Conservation (phyloP, 257 asterid genomes). For the Coffea eugenioides region DNA sequence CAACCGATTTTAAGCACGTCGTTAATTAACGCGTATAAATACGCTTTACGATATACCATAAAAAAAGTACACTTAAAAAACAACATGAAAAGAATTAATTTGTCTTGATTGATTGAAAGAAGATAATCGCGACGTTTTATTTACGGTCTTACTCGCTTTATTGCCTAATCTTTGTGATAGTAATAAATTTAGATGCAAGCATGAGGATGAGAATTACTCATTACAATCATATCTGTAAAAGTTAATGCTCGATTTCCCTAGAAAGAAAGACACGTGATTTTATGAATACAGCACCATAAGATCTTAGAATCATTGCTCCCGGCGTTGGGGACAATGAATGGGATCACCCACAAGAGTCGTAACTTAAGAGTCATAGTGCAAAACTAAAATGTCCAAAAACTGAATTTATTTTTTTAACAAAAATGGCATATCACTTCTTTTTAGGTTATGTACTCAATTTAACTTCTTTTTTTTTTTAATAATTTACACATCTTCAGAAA, state of each 20-base stretch:
- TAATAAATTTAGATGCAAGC: background rate
- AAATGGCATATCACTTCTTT: background rate
- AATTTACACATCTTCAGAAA: conserved; percentile 47
- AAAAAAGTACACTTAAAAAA: background rate
- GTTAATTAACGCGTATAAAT: background rate
- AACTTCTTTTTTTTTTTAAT: background rate
- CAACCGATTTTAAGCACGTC: background rate
- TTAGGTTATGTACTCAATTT: background rate
- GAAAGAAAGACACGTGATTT: conserved; percentile 23
- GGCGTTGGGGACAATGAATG: background rate
- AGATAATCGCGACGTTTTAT: background rate
- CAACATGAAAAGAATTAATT: too few species aligned
- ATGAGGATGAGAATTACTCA: background rate
- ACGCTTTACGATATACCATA: background rate
- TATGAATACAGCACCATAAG: conserved; percentile 17
- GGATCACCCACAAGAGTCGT: background rate
- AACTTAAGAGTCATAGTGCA: background rate
- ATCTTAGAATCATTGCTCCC: conserved; percentile 14
- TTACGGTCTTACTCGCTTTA: background rate
- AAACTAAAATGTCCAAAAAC: conserved; percentile 3
- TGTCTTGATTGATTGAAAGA: background rate
- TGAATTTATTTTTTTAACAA: background rate
- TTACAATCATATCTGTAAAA: conserved; percentile 24
- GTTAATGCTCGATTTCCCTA: conserved; percentile 26
- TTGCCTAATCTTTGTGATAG: background rate